Evolutionary conservation across 257 asterid genomes (phyloP).

Genomic region (Handroanthus guayacan): DNA sequence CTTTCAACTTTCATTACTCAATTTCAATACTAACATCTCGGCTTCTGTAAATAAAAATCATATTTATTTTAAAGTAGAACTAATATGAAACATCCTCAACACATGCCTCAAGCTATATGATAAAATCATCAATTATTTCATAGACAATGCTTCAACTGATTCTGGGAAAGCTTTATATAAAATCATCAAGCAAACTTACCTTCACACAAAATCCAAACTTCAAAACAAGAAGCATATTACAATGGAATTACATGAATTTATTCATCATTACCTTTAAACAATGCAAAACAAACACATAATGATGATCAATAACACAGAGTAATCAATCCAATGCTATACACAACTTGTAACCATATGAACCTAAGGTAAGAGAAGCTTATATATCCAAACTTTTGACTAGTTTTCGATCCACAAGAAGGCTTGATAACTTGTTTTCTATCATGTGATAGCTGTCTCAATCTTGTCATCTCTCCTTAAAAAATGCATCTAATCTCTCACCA

Average conservation of each 20-base stretch:
- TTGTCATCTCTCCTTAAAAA: conserved; percentile 17
- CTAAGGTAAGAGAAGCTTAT: conserved; percentile 42
- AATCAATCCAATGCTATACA: conserved; percentile 38
- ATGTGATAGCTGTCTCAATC: conserved; percentile 28
- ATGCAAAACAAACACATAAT: conserved; percentile 28
- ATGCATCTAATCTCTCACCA: conserved; percentile 32
- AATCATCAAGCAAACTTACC: not conserved
- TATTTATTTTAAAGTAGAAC: too few species aligned
- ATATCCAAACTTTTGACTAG: conserved; percentile 37
- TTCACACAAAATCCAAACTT: not conserved
- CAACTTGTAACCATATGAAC: conserved; percentile 37
- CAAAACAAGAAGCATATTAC: conserved; percentile 28
- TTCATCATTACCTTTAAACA: conserved; percentile 38
- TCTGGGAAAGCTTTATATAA: conserved; percentile 15
- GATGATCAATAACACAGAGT: conserved; percentile 34
- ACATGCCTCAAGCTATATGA: too few species aligned
- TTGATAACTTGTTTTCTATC: conserved; percentile 1
- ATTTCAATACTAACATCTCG: too few species aligned
- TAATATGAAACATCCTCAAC: too few species aligned
- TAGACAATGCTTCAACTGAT: not conserved
- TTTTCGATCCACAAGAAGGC: conserved; percentile 34
- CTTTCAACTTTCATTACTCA: too few species aligned
- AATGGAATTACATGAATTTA: conserved; percentile 8
- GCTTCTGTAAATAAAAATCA: too few species aligned
- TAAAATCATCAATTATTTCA: not conserved